phyloP scores from a whole-genome alignment of 2,329 filamentous ascomycete species.

The Penicillium aurantiogriseum region DNA sequence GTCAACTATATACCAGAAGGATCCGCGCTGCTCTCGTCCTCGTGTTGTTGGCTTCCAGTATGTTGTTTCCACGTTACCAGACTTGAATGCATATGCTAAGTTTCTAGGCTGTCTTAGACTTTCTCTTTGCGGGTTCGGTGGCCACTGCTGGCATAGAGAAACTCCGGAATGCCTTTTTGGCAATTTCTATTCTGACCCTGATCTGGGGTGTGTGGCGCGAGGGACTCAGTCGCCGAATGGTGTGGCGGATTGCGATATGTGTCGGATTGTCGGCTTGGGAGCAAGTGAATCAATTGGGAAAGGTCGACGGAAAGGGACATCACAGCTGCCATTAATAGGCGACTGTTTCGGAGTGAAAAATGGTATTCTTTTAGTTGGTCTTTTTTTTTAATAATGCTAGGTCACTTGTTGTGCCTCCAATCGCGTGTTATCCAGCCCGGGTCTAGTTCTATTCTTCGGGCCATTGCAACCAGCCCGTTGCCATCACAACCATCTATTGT shows the following conservation, averaged over 20 bases:
- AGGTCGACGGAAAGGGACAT: neutral
- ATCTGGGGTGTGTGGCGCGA: constrained; percentile 11
- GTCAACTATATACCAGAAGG: constrained; percentile 15
- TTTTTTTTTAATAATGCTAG: neutral
- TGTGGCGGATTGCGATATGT: constrained; percentile 16
- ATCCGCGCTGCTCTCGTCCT: constrained; percentile 15
- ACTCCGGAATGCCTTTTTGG: constrained; percentile 14
- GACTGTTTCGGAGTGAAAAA: neutral
- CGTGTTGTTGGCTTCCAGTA: constrained; percentile 20
- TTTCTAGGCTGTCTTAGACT: constrained; percentile 15
- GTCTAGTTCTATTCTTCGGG: too few relatives aligned
- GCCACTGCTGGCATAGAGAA: constrained; percentile 14
- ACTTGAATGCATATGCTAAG: neutral
- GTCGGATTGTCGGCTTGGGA: constrained; percentile 13
- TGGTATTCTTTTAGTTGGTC: neutral
- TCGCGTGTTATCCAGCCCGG: too few relatives aligned
- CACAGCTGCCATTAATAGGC: constrained; percentile 17
- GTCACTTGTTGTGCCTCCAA: too few relatives aligned
- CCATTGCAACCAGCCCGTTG: too few relatives aligned
- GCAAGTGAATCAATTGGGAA: constrained; percentile 9
- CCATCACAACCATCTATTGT: too few relatives aligned
- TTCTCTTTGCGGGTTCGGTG: constrained; percentile 19
- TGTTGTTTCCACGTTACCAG: neutral
- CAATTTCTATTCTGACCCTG: constrained; percentile 15
- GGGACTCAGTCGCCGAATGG: constrained; percentile 15